Base-by-base conservation (phyloP, 2,329 filamentous ascomycete genomes). In the Domatiomyces catenatus region DNA sequence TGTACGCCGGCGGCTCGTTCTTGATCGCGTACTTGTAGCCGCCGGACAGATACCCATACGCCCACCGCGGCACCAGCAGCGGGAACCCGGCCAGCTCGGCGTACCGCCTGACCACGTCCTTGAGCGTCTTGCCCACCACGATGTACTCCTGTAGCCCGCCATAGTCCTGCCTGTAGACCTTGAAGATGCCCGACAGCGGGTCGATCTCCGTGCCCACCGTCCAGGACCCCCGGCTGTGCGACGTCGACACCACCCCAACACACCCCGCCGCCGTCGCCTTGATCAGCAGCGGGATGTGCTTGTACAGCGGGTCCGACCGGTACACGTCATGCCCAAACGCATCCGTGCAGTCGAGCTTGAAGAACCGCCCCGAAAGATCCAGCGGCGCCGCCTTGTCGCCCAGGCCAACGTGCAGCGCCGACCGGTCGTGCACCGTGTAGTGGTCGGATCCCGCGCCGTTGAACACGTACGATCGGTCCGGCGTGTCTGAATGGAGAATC, bases 351-450 rank as follows among this genome's bases (percentile, higher is more conserved):
- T 80, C 79, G 12, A 86, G 69, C 22, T 75, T 72, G 62, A 86
- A 86, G 22, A 76, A 71, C 0, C 83, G 73, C 28, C 79, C 80
- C 0, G 75, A 79, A 1, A 87, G 70, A 59, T 86, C 77, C 80
- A 86, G 84, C 0, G 83, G 83, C 0, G 81, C 82, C 4, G 79
- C 72, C 62, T 86, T 86, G 62, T 86, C 83, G 3, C 83, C 83
- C 0, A 86, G 69, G 0, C 83, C 83, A 17, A 84, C 75, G 57
- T 86, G 80, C 0, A 86, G 71, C 0, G 77, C 80, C 18, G 74
- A 71, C 15, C 74, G 68, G 54, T 81, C 76, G 62, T 83, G 82
- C 12, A 70, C 66, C 0, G 77, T 78, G 60, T 85, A 85, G 59
- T 84, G 80, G 0, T 80, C 74, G 18, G 84, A 66, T 1, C 82